Evolutionary conservation across 2,329 filamentous ascomycete genomes (phyloP), one percentile per base, ranked within the genome.

Genomic region (Fusarium newnesense): DNA sequence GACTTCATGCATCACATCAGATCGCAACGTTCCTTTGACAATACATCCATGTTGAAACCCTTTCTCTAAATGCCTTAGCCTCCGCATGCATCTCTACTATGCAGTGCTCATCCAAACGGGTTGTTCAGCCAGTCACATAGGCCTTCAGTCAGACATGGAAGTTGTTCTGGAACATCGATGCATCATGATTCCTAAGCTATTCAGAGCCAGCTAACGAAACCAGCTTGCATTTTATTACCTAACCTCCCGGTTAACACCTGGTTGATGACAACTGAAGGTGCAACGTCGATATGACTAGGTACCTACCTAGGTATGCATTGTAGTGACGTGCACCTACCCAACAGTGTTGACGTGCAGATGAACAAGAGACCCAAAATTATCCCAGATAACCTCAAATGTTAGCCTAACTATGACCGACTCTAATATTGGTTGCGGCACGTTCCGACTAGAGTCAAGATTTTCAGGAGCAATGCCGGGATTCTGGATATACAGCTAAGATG

Each of bases 381-480:
- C 64, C 43, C 58, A 30, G 26, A 67, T 67, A 44, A 67, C 67
- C 42, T 63, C 52, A 57, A 39, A 10, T 42, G 24, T 24, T 28
- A 37, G 40, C 21, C 37, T 32, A 30, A 24, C 19, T 21, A 24
- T 26, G 32, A 39, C 47, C 26, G 40, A 54, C 52, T 37, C 18
- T 6, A 36, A 43, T 53, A 24, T 43, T 39, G 18, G 24, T 56
- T 50, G 49, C 61, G 68, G 40, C 32, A 66, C 13, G 34, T 34
- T 34, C 34, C 34, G 13, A 34, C 13, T 34, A 34, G 13, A 34
- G 34, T 34, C 34, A 34, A 34, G 34, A 34, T 34, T 34, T 34
- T 16, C 34, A 34, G 34, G 34, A 15, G 8, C 13, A 16, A 34
- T 34, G 34, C 34, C 13, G 34, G 15, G 34, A 7, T 34, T 34